Evolutionary conservation across 352 stramenopile genomes (phyloP).

Genomic region (Pythium scleroteichum): DNA sequence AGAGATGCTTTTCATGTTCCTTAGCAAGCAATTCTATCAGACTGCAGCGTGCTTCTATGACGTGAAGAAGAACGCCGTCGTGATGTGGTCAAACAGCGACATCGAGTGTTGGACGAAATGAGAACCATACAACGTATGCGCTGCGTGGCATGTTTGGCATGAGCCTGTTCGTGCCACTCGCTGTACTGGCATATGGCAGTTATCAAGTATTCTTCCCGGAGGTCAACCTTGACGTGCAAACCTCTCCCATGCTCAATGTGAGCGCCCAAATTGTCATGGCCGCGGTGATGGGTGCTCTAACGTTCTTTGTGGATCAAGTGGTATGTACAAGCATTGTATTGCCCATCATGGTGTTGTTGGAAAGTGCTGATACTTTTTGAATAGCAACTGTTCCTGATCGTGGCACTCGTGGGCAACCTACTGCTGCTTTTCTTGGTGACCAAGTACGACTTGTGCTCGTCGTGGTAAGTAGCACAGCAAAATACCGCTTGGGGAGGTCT

Average conservation of each 20-base stretch:
- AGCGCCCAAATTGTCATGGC: conserved; percentile 41
- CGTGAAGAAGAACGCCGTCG: conserved; percentile 5
- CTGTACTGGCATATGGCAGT: conserved; percentile 39
- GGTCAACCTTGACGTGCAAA: conserved; percentile 43
- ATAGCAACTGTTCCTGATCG: conserved; percentile 31
- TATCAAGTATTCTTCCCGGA: conserved; percentile 45
- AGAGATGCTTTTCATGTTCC: conserved; percentile 41
- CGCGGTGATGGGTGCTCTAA: conserved; percentile 37
- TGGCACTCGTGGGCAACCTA: conserved; percentile 35
- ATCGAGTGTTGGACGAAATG: conserved; percentile 32
- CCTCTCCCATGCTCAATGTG: conserved; percentile 38
- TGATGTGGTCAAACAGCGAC: conserved; percentile 34
- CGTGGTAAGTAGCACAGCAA: conserved; percentile 25
- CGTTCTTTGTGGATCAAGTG: conserved; percentile 39
- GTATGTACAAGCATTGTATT: too few species aligned
- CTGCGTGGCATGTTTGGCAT: conserved; percentile 41
- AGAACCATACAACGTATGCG: conserved; percentile 27
- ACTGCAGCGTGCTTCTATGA: conserved; percentile 28
- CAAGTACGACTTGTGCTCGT: conserved; percentile 36
- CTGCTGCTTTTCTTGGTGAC: conserved; percentile 33
- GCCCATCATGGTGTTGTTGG: too few species aligned
- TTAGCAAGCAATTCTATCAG: conserved; percentile 41
- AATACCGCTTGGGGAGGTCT: too few species aligned
- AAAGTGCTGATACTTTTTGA: not conserved
- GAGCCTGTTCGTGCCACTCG: conserved; percentile 38